A percentile compares a stretch with the other conserved stretches of the same genome.
These are phyloP conservation scores for Hirsutella minnesotensis DNA, from an alignment of 2,329 filamentous ascomycete genomes.

Conservation along the genomic window DNA sequence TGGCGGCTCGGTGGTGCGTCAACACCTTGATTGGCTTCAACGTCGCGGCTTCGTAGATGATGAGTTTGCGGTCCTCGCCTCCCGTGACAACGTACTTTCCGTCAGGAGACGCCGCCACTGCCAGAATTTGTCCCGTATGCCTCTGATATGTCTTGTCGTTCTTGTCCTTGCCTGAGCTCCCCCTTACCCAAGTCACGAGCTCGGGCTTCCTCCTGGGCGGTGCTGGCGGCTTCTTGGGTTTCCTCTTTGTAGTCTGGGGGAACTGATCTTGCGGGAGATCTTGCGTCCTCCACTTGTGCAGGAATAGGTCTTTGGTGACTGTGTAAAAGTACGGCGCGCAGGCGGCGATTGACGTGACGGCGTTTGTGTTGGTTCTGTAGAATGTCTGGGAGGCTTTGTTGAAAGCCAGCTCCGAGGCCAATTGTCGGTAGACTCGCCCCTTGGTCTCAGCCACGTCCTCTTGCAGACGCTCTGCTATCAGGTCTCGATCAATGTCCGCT, in stretches of 20 bases:
- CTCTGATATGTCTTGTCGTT: conserved; percentile 61
- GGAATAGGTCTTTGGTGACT: conserved; percentile 68
- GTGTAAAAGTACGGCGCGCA: conserved; percentile 78
- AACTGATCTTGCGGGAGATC: conserved; percentile 49
- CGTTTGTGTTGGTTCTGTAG: conserved; percentile 67
- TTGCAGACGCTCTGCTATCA: conserved; percentile 81
- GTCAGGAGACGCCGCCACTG: conserved; percentile 76
- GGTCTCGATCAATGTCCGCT: conserved; percentile 80
- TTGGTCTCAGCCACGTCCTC: conserved; percentile 90
- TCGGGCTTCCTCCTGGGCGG: conserved; percentile 51
- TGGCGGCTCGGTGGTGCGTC: conserved; percentile 79
- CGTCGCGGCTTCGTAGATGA: conserved; percentile 76
- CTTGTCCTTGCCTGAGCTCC: conserved; percentile 44
- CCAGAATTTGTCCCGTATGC: conserved; percentile 70
- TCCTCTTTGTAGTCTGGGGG: conserved; percentile 44
- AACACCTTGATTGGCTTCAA: conserved; percentile 74
- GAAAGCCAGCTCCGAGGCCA: conserved; percentile 65
- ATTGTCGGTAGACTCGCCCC: conserved; percentile 73
- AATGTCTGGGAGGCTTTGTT: conserved; percentile 53
- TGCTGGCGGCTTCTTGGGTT: conserved; percentile 44
- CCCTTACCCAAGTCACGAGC: conserved; percentile 51
- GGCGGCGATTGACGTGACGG: conserved; percentile 69
- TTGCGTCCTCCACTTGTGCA: conserved; percentile 85
- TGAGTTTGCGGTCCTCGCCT: conserved; percentile 69
- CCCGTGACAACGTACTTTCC: conserved; percentile 88